Conservation (phyloP, 129 eudicot genomes). For the Flaveria robusta region DNA sequence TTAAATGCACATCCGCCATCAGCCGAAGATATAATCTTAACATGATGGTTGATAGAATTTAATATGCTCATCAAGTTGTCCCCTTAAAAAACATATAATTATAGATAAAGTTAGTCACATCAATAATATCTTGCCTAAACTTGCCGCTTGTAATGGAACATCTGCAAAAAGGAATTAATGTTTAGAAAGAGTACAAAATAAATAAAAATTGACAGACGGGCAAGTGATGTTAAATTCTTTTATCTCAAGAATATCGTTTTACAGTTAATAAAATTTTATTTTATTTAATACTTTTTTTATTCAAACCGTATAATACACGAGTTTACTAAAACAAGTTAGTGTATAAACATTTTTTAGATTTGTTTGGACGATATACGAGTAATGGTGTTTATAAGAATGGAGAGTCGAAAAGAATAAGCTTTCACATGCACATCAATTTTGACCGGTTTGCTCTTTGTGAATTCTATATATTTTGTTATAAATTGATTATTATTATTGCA, state of each 20-base stretch:
- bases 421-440: too few species aligned
- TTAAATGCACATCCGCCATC: background rate
- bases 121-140: background rate
- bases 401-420: too few species aligned
- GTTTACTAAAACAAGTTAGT: too few species aligned
- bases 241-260: too few species aligned
- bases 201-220: background rate
- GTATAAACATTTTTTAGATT: background rate
- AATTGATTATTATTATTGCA: too few species aligned
- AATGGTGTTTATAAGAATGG: background rate
- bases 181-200: background rate
- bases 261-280: too few species aligned
- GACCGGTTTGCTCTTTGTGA: too few species aligned
- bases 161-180: background rate
- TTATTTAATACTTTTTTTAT: too few species aligned
- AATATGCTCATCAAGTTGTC: background rate
- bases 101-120: background rate
- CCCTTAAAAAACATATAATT: background rate
- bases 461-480: background rate
- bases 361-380: constrained; percentile 5
- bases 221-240: background rate
- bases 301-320: too few species aligned
- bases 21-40: background rate
- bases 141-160: background rate
- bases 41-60: background rate